Evolutionary conservation across 441 rosid species (phyloP).

Genomic region (Adansonia grandidieri): DNA sequence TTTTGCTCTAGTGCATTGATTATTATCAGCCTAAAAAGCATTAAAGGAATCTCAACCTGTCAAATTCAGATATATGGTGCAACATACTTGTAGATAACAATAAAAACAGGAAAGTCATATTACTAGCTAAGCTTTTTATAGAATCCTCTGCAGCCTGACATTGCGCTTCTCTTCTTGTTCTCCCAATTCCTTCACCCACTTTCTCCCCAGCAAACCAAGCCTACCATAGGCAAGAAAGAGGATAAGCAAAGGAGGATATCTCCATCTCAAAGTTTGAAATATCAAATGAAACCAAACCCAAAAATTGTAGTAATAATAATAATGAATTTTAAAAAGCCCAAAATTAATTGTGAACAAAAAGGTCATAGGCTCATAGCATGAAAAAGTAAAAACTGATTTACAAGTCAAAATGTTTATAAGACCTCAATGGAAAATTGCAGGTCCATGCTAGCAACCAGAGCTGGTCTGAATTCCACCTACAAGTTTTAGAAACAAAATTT

Average conservation of each 20-base stretch:
- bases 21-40: not conserved
- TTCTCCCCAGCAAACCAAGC: conserved; percentile 87
- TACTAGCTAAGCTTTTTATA: conserved; percentile 77
- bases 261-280: not conserved
- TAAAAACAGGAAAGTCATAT: conserved; percentile 32
- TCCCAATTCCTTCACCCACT: conserved; percentile 83
- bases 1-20: not conserved
- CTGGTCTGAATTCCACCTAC: conserved; percentile 83
- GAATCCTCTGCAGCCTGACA: conserved; percentile 81
- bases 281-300: not conserved
- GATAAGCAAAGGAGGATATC: conserved; percentile 25
- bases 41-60: not conserved
- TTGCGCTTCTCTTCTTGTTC: conserved; percentile 89
- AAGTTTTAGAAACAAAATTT: conserved; percentile 31
- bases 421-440: conserved; percentile 90
- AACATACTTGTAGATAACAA: conserved; percentile 12
- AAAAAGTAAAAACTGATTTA: conserved; percentile 10
- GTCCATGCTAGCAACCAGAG: conserved; percentile 68
- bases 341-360: not conserved
- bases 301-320: not conserved
- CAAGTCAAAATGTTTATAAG: conserved; percentile 34
- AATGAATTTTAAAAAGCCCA: not conserved
- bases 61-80: not conserved
- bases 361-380: not conserved
- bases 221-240: conserved; percentile 47